Evolutionary conservation across 2,329 filamentous ascomycete species (phyloP).

Genomic region (Monilinia laxa): DNA sequence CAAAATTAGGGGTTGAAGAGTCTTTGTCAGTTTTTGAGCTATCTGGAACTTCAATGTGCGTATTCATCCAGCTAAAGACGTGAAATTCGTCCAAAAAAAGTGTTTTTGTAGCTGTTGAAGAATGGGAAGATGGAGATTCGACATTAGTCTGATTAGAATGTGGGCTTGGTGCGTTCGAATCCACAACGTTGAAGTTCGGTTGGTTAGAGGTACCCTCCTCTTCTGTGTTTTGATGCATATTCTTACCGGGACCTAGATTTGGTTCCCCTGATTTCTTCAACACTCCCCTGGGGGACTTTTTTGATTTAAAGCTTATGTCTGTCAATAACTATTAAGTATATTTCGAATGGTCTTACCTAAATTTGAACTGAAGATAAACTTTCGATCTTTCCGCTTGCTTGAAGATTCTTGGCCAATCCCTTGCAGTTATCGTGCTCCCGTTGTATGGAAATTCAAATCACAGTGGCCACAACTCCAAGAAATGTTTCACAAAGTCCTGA

Average conservation of each 20-base stretch:
- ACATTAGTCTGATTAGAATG: background rate
- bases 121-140: background rate
- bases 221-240: background rate
- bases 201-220: background rate
- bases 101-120: background rate
- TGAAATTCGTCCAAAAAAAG: background rate
- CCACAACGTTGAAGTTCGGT: background rate
- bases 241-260: background rate
- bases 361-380: background rate
- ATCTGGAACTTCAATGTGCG: background rate
- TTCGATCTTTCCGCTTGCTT: background rate
- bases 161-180: background rate
- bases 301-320: background rate
- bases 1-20: background rate
- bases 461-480: constrained; percentile 16
- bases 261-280: background rate
- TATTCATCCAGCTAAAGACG: constrained; percentile 6
- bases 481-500: constrained; percentile 16
- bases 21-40: background rate
- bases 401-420: constrained; percentile 15
- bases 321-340: background rate
- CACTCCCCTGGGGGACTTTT: background rate
- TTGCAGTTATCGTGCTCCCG: background rate
- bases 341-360: background rate
- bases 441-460: constrained; percentile 1